Percentiles rank a stretch among this genome's conserved stretches.
Evolutionary conservation across 139 green algal genomes (phyloP).

Genomic region (Micractinium sp.): DNA sequence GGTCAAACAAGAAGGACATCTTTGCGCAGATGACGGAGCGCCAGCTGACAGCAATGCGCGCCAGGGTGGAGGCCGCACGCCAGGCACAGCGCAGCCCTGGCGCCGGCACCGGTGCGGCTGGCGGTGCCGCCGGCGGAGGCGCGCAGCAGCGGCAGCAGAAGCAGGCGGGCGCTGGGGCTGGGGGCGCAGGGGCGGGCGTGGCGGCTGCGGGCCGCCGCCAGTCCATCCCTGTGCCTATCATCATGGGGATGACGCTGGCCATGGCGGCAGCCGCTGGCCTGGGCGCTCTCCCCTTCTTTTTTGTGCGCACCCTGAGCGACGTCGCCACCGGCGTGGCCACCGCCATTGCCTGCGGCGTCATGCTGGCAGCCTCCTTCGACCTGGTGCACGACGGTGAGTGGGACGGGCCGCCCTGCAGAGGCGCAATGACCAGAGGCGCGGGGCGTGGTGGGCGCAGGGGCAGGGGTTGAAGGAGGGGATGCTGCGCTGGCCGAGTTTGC

Average conservation of each 20-base stretch:
- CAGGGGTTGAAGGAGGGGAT: background rate
- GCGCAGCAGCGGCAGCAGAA: background rate
- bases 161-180: background rate
- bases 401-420: too few relatives aligned
- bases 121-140: background rate
- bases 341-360: conserved; percentile 95
- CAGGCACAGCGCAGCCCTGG: background rate
- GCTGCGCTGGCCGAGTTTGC: background rate
- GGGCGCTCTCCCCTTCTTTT: conserved; percentile 83
- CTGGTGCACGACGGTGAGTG: conserved; percentile 88
- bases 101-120: background rate
- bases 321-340: conserved; percentile 82
- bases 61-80: background rate
- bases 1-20: background rate
- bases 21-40: conserved; percentile 23
- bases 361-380: conserved; percentile 96
- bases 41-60: background rate
- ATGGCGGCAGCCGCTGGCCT: conserved; percentile 73
- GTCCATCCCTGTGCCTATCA: conserved; percentile 26
- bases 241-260: conserved; percentile 62
- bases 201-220: background rate
- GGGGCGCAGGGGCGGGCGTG: background rate
- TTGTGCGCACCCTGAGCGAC: conserved; percentile 58
- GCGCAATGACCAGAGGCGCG: too few relatives aligned
- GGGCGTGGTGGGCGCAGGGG: background rate